phyloP scores from a whole-genome alignment of 306 rosid genomes.

The Acmispon strigosus region DNA sequence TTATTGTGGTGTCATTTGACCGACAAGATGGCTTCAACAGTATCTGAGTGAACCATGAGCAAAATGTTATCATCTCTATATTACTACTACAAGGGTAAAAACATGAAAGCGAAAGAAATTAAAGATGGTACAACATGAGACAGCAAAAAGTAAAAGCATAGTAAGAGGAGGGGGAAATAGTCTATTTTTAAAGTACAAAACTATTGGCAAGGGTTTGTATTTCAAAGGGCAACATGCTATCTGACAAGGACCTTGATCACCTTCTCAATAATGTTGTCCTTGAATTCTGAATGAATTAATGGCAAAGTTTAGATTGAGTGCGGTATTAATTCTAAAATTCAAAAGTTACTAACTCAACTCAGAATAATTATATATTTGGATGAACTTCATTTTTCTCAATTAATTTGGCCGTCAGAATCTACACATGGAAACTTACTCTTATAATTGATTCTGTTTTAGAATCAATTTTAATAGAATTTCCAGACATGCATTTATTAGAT shows the following conservation, averaged over 20 bases:
- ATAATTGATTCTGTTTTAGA: no score
- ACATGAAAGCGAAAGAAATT: constrained; percentile 34
- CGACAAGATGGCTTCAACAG: constrained; percentile 51
- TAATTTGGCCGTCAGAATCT: no score
- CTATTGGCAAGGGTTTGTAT: constrained; percentile 29
- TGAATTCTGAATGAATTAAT: constrained; percentile 19
- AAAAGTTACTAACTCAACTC: no score
- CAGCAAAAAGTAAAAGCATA: constrained; percentile 33
- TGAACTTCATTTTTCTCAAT: no score
- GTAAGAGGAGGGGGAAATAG: constrained; percentile 5
- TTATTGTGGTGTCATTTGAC: constrained; percentile 49
- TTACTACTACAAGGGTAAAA: constrained; percentile 18
- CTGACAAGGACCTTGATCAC: constrained; percentile 12
- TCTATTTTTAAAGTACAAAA: constrained; percentile 30
- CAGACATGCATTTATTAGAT: no score
- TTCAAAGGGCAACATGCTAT: constrained; percentile 11
- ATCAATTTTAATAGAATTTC: no score
- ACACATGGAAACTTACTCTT: no score
- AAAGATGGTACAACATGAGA: constrained; percentile 2
- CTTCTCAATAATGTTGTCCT: constrained; percentile 29
- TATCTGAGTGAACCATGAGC: constrained; percentile 31
- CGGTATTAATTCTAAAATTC: no score
- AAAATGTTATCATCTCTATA: constrained; percentile 26
- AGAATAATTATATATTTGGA: no score
- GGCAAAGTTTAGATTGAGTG: neutral